Evolutionary conservation across 2,329 filamentous ascomycete species (phyloP), one percentile per base, ranked within the genome.

Genomic region (Raffaelea ambrosiae): DNA sequence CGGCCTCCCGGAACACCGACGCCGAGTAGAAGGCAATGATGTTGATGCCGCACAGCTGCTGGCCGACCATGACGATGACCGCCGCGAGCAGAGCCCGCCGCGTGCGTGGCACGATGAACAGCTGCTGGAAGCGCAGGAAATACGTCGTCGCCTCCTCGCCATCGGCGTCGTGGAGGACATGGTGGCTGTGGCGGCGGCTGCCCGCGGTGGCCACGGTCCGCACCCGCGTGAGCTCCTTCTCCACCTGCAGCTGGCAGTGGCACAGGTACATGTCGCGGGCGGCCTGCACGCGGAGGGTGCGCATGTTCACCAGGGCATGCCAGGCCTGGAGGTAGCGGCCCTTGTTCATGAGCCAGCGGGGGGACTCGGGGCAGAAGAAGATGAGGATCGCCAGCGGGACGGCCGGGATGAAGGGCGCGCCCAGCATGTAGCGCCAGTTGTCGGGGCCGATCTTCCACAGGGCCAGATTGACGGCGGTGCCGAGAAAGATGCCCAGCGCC

Each of bases 1-100:
- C 81, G 2, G 82, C 75, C 1, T 82, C 61, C 29, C 62, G 56
- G 57, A 82, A 82, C 16, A 82, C 69, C 5, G 79, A 82, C 0
- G 79, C 81, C 1, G 79, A 84, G 63, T 89, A 88, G 62, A 88
- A 88, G 1, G 84, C 81, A 48, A 88, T 84, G 48, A 88, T 84
- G 59, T 87, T 86, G 62, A 85, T 63, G 35, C 63, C 77, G 56
- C 81, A 84, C 75, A 85, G 81, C 62, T 86, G 81, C 62, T 86
- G 83, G 0, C 80, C 81, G 57, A 86, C 81, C 88, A 94, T 94
- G 55, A 91, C 86, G 1, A 81, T 79, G 54, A 82, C 86, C 1
- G 86, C 84, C 5, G 87, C 88, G 26, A 86, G 72, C 3, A 82
- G 90, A 3, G 88, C 88, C 38, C 83, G 76, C 14, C 83, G 76